Conservation (phyloP, 1,284 basidiomycete species). For the Ganoderma resinaceum region DNA sequence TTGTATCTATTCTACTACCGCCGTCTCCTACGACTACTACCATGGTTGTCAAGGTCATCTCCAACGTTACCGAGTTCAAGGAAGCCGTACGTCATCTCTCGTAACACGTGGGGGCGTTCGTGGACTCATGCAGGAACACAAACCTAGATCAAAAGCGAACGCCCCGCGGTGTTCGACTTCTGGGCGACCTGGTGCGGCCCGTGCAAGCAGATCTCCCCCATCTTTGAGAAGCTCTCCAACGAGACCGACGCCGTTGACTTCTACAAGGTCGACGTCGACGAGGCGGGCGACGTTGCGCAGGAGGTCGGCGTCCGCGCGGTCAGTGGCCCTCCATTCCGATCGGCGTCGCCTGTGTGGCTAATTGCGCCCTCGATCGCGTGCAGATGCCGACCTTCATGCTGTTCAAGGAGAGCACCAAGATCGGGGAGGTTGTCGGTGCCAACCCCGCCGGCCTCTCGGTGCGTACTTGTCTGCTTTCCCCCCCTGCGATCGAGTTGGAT, state of each 20-base stretch:
- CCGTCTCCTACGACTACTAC: slow-evolving; percentile 6
- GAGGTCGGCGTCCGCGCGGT: slow-evolving; percentile 80
- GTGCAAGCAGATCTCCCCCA: slow-evolving; percentile 80
- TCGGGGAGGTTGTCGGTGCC: slow-evolving; percentile 72
- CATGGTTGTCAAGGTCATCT: slow-evolving; percentile 54
- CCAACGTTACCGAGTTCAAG: slow-evolving; percentile 62
- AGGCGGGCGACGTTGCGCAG: slow-evolving; percentile 55
- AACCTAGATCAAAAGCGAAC: slow-evolving; percentile 63
- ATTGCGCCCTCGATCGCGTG: background rate
- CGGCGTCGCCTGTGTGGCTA: slow-evolving; percentile 31
- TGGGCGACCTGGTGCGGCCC: slow-evolving; percentile 80
- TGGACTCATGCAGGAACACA: slow-evolving; percentile 16
- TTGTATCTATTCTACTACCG: background rate
- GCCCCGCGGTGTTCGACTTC: slow-evolving; percentile 78
- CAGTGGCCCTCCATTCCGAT: slow-evolving; percentile 36
- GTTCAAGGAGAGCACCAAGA: slow-evolving; percentile 73
- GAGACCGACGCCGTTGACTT: slow-evolving; percentile 63
- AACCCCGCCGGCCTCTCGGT: slow-evolving; percentile 46
- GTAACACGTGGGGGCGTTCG: background rate
- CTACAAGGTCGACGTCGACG: slow-evolving; percentile 88
- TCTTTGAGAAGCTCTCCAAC: slow-evolving; percentile 75
- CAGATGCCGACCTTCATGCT: slow-evolving; percentile 82
- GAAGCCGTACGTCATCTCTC: slow-evolving; percentile 47
- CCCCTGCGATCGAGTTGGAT: background rate
- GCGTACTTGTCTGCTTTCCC: slow-evolving; percentile 8